Conservation (phyloP, 2,329 filamentous ascomycete genomes). For the Curvularia eragrostidis region DNA sequence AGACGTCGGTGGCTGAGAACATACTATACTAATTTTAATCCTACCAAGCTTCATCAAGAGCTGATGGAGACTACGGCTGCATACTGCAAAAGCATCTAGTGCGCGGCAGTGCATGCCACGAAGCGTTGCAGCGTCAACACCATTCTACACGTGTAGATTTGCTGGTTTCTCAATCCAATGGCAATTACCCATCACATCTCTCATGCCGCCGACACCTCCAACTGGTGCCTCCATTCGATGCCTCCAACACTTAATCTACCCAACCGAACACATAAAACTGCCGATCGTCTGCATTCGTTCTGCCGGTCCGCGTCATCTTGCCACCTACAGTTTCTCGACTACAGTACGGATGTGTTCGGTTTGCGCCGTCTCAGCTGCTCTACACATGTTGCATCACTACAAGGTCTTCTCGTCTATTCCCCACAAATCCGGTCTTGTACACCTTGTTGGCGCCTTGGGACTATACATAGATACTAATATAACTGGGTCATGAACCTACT, state of each 20-base stretch:
- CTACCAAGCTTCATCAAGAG: constrained; percentile 10
- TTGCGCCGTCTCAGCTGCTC: background rate
- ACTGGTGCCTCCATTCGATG: background rate
- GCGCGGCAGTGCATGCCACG: background rate
- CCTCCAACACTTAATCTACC: background rate
- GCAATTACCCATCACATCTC: background rate
- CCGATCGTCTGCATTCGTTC: background rate
- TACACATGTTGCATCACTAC: background rate
- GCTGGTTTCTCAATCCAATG: background rate
- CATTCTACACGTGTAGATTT: background rate
- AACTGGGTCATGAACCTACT: background rate
- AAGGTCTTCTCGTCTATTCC: background rate
- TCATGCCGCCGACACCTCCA: too few species aligned
- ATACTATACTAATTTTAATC: constrained; percentile 5
- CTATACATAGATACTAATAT: background rate
- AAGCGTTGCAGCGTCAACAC: background rate
- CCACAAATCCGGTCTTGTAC: background rate
- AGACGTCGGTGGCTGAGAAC: background rate
- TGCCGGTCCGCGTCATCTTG: background rate
- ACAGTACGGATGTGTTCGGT: background rate
- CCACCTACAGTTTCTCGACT: background rate
- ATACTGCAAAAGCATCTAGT: background rate
- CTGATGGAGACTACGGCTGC: constrained; percentile 2
- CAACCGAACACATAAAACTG: background rate
- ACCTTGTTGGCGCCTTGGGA: background rate